Conservation (phyloP, 208 protist species). For the Vickermania ingenoplastis region DNA sequence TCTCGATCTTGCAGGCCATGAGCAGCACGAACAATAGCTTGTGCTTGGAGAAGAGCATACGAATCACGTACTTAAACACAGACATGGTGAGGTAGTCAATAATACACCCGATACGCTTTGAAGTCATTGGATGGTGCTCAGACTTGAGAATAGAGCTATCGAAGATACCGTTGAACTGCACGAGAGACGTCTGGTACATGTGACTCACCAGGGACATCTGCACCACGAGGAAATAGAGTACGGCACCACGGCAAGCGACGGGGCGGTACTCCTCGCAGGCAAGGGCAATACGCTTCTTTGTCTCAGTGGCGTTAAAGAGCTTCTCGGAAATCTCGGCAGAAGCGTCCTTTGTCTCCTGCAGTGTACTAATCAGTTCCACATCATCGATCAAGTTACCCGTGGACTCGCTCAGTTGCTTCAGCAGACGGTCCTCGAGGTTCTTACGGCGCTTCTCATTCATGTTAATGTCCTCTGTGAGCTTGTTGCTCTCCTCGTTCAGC, state of each 20-base stretch:
- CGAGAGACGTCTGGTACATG: conserved; percentile 98
- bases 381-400: conserved; percentile 91
- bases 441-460: conserved; percentile 92
- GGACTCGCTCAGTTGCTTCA: conserved; percentile 93
- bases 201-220: conserved; percentile 95
- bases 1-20: conserved; percentile 95
- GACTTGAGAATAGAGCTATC: conserved; percentile 89
- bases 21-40: conserved; percentile 96
- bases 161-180: conserved; percentile 96
- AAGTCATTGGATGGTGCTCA: conserved; percentile 82
- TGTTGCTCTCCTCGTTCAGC: conserved; percentile 94
- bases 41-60: conserved; percentile 96
- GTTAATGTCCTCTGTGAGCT: conserved; percentile 95
- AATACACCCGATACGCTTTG: conserved; percentile 94
- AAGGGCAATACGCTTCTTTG: conserved; percentile 93
- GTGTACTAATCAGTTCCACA: conserved; percentile 92
- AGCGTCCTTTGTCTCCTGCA: conserved; percentile 96
- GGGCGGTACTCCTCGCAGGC: conserved; percentile 96
- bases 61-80: conserved; percentile 93
- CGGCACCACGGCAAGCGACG: conserved; percentile 94
- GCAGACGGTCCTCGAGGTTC: conserved; percentile 91
- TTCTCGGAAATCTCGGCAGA: conserved; percentile 96
- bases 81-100: conserved; percentile 92
- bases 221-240: conserved; percentile 98
- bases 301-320: conserved; percentile 90